Evolutionary conservation across 768 basidiomycete species (phyloP), one percentile per base, ranked within the genome.

Genomic region (Mrakia gelida): DNA sequence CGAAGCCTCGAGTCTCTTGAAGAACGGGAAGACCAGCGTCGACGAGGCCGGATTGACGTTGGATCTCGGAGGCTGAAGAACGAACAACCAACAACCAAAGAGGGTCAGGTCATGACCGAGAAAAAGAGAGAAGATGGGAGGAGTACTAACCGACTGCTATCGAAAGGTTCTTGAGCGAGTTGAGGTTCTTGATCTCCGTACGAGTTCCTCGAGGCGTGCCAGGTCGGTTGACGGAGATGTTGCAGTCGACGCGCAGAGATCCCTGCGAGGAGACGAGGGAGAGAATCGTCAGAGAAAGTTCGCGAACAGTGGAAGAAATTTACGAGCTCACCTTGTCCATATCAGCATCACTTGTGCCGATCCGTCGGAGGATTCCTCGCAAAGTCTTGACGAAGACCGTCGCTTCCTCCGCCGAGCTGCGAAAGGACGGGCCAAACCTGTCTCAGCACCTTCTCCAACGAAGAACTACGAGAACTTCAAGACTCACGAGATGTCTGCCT

Each of bases 121-220:
- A n/a, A n/a, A 38, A 4, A 41, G 45, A 21, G 15, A 52, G 49
- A 52, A 21, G 49, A 10, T n/a, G n/a, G n/a, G n/a, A n/a, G n/a
- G n/a, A n/a, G n/a, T 43, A 81, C 85, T 70, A 21, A 97, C 96
- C 88, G 73, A 98, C 93, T 18, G 95, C 96, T 26, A 89, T 87
- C 84, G 88, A 88, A 86, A 94, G 91, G 84, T 91, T 94, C 80
- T 89, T 89, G 62, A 97, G 87, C 75, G 94, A 94, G 83, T 98
- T 98, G 62, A 99, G 87, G 81, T 99, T 99, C 85, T 99, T 99
- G 81, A 99, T 90, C 85, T 99, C 96, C 82, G 94, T 95, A 43
- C 96, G 90, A 1, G 92, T 96, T 2, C 95, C 86, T 7, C 80
- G 82, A 5, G 88, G 84, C 9, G 88, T 85, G 13, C 91, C 90